phyloP scores from a whole-genome alignment of 2,329 filamentous ascomycete species.

The Trichoderma brevicompactum region DNA sequence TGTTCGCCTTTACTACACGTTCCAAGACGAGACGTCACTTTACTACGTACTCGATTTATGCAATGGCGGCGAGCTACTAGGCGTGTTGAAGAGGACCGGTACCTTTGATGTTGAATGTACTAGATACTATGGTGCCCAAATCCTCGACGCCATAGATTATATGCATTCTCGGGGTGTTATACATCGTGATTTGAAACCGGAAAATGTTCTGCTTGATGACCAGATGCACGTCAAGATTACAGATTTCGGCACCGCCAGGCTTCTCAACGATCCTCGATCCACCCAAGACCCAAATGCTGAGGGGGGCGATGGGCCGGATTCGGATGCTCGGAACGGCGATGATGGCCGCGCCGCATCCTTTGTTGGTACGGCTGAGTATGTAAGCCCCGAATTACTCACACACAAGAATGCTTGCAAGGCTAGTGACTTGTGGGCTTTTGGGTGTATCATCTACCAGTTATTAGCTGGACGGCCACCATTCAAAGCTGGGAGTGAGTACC shows the following conservation, averaged over 20 bases:
- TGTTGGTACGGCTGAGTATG: slow-evolving; percentile 96
- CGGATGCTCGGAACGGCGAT: slow-evolving; percentile 45
- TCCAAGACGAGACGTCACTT: slow-evolving; percentile 92
- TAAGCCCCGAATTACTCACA: slow-evolving; percentile 94
- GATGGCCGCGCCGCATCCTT: slow-evolving; percentile 87
- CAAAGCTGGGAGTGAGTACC: slow-evolving; percentile 93
- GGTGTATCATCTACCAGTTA: slow-evolving; percentile 96
- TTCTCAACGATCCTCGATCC: slow-evolving; percentile 59
- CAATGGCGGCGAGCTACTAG: slow-evolving; percentile 87
- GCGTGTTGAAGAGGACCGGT: slow-evolving; percentile 89
- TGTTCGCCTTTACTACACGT: slow-evolving; percentile 96
- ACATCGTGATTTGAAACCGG: slow-evolving; percentile 93
- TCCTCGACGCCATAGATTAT: slow-evolving; percentile 93
- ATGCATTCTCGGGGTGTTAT: slow-evolving; percentile 98
- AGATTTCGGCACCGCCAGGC: slow-evolving; percentile 97
- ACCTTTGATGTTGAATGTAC: slow-evolving; percentile 96
- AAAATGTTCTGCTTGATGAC: slow-evolving; percentile 93
- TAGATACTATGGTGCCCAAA: slow-evolving; percentile 92
- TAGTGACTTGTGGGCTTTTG: slow-evolving; percentile 97
- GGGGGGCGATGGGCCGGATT: slow-evolving; percentile 44
- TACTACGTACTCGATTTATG: slow-evolving; percentile 97
- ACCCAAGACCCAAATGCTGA: slow-evolving; percentile 50
- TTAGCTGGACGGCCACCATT: slow-evolving; percentile 95
- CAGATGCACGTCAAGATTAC: slow-evolving; percentile 99
- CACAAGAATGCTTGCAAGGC: slow-evolving; percentile 98